Evolutionary conservation across 2,329 filamentous ascomycete genomes (phyloP).

Genomic region (Monosporascus sp.): DNA sequence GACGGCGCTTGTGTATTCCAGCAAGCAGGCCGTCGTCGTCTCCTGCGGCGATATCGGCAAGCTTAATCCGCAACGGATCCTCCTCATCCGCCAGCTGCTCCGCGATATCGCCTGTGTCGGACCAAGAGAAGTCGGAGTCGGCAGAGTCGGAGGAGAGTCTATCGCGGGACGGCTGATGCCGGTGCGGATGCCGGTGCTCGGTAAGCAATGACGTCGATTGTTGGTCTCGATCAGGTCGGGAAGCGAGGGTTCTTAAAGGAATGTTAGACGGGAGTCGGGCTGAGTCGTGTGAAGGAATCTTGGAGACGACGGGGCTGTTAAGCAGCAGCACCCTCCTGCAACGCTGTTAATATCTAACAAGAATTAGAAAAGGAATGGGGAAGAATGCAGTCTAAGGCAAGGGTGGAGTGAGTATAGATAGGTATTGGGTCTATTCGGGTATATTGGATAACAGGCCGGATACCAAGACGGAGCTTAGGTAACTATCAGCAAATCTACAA

Average conservation of each 20-base stretch:
- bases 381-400: constrained; percentile 7
- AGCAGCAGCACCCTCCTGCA: constrained; percentile 66
- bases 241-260: constrained; percentile 70
- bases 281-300: constrained; percentile 71
- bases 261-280: constrained; percentile 76
- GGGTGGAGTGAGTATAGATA: constrained; percentile 25
- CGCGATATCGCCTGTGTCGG: constrained; percentile 89
- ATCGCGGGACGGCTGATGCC: constrained; percentile 37
- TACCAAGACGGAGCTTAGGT: no score
- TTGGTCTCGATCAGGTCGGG: constrained; percentile 31
- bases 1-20: constrained; percentile 39
- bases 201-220: constrained; percentile 43
- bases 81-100: constrained; percentile 82
- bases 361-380: constrained; percentile 23
- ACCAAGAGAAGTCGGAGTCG: constrained; percentile 74
- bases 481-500: no score
- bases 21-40: constrained; percentile 54
- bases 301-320: constrained; percentile 73
- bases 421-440: constrained; percentile 14
- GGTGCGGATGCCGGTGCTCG: constrained; percentile 36
- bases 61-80: constrained; percentile 70
- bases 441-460: neutral
- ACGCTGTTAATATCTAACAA: constrained; percentile 17
- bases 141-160: constrained; percentile 47
- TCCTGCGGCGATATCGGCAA: constrained; percentile 53